Conservation (phyloP, 257 asterid species). For the Apocynum venetum region DNA sequence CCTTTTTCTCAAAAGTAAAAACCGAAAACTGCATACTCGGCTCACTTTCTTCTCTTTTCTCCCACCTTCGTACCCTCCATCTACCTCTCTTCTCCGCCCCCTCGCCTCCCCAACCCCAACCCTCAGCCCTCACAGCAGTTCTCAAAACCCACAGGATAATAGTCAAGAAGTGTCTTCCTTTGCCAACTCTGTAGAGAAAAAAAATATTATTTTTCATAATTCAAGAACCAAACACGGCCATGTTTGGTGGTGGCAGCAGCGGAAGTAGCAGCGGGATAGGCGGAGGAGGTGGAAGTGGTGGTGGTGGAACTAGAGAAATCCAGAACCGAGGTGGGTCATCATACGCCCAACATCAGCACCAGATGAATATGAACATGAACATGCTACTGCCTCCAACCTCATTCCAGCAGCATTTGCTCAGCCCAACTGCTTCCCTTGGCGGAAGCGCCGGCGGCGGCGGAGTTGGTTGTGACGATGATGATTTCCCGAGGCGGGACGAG, state of each 20-base stretch:
- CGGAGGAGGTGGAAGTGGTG: conserved; percentile 5
- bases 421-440: conserved; percentile 11
- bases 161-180: background rate
- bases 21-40: too few relatives aligned
- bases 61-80: background rate
- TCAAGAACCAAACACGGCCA: background rate
- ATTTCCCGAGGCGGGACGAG: conserved; percentile 58
- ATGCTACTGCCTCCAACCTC: conserved; percentile 19
- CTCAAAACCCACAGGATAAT: background rate
- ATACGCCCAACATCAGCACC: conserved; percentile 12
- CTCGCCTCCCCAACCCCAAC: background rate
- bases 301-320: conserved; percentile 9
- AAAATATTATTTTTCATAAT: background rate
- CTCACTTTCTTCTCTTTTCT: too few relatives aligned
- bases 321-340: conserved; percentile 18
- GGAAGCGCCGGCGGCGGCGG: conserved; percentile 12
- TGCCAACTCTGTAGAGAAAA: background rate
- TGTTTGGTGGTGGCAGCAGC: conserved; percentile 23
- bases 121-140: background rate
- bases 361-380: conserved; percentile 6
- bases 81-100: background rate
- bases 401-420: conserved; percentile 18
- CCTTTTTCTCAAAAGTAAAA: too few relatives aligned
- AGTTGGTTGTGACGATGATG: conserved; percentile 38
- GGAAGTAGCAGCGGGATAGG: conserved; percentile 17